Conservation (phyloP, 2,329 filamentous ascomycete species). For the Passalora sequoiae region DNA sequence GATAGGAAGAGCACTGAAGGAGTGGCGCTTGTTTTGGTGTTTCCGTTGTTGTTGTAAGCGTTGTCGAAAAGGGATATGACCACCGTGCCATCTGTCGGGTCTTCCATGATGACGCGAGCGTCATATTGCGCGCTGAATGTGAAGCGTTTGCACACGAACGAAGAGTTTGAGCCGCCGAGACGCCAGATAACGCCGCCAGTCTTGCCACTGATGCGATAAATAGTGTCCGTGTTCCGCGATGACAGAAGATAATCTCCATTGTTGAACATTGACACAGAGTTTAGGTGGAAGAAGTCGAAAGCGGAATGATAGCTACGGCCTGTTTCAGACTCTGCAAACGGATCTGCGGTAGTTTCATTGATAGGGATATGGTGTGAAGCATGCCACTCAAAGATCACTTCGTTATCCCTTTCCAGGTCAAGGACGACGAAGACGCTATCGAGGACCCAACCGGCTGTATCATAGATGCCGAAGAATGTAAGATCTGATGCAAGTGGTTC, state of each 20-base stretch:
- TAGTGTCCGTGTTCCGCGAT: conserved; percentile 34
- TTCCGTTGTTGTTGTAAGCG: conserved; percentile 1
- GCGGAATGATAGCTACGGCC: conserved; percentile 3
- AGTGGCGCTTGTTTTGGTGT: background rate
- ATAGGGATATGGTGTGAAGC: conserved; percentile 39
- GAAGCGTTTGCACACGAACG: too few relatives aligned
- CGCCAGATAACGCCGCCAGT: too few relatives aligned
- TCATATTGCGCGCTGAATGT: conserved; percentile 18
- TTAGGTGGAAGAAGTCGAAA: conserved; percentile 30
- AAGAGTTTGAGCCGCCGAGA: too few relatives aligned
- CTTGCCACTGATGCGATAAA: too few relatives aligned
- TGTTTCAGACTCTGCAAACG: background rate
- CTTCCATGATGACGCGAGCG: conserved; percentile 2
- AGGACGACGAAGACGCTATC: too few relatives aligned
- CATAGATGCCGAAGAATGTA: too few relatives aligned
- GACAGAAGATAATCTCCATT: conserved; percentile 39
- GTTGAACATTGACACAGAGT: conserved; percentile 36
- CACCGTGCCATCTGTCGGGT: background rate
- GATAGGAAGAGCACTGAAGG: conserved; percentile 3
- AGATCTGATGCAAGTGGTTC: too few relatives aligned
- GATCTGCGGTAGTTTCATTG: conserved; percentile 5
- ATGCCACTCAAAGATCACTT: conserved; percentile 42
- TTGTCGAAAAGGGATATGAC: conserved; percentile 16
- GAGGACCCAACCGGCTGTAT: too few relatives aligned
- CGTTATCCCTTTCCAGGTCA: conserved; percentile 31